Evolutionary conservation across 75 land plant genomes (phyloP).

Genomic region (Selaginella moellendorffii): DNA sequence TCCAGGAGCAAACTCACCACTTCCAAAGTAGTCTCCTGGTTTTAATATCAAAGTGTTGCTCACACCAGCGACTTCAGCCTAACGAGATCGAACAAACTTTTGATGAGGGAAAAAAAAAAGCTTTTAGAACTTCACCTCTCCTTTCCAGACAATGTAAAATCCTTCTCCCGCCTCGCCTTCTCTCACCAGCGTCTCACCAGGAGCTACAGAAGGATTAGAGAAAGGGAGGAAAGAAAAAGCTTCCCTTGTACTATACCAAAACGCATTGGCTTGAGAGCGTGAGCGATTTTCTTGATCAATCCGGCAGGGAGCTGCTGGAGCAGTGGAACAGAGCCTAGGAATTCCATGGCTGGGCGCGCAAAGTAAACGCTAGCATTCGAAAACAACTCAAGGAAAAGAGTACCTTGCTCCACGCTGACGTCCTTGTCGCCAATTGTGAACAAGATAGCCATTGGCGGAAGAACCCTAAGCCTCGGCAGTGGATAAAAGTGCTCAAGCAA

Average conservation of each 20-base stretch:
- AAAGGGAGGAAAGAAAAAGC: too few species aligned
- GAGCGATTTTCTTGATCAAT: neutral
- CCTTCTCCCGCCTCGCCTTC: conserved; percentile 64
- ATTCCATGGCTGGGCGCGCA: neutral
- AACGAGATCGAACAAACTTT: neutral
- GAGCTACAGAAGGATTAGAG: conserved; percentile 31
- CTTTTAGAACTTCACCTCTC: conserved; percentile 72
- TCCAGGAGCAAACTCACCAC: conserved; percentile 23
- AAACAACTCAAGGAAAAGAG: too few species aligned
- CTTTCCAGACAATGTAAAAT: conserved; percentile 76
- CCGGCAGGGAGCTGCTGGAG: neutral
- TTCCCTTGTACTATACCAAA: too few species aligned
- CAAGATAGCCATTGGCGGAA: too few species aligned
- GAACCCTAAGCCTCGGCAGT: too few species aligned
- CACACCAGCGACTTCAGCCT: conserved; percentile 28
- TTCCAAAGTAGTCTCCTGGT: conserved; percentile 72
- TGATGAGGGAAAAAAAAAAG: too few species aligned
- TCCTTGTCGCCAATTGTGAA: neutral
- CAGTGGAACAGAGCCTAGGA: conserved; percentile 8
- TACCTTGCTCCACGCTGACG: neutral
- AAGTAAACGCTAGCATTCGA: too few species aligned
- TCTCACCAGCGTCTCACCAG: conserved; percentile 50
- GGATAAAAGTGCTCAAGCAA: too few species aligned
- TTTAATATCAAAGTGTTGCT: conserved; percentile 38
- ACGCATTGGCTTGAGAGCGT: neutral